phyloP scores from a whole-genome alignment of 2,329 filamentous ascomycete species.

The Hypoxylon sp. region DNA sequence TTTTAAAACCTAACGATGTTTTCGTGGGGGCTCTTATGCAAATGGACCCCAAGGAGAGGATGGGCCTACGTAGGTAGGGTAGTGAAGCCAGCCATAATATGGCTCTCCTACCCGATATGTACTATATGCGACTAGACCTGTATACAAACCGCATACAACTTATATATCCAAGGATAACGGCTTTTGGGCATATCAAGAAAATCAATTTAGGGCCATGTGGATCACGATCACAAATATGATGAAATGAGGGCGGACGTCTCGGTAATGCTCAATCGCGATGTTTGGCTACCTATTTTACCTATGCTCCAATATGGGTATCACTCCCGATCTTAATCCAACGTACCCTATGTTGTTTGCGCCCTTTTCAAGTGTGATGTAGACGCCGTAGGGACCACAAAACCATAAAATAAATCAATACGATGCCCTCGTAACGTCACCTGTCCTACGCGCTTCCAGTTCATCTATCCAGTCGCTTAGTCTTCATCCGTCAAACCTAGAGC shows the following conservation, averaged over 20 bases:
- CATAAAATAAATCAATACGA: background rate
- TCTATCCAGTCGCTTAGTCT: conserved; percentile 40
- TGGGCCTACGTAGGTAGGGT: background rate
- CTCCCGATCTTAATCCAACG: conserved; percentile 14
- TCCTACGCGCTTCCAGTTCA: no score
- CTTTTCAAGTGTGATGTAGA: conserved; percentile 13
- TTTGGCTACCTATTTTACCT: background rate
- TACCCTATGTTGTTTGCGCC: conserved; percentile 6
- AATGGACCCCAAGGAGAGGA: background rate
- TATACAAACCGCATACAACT: conserved; percentile 19
- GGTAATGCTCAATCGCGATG: background rate
- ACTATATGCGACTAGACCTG: conserved; percentile 29
- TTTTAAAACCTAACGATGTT: background rate
- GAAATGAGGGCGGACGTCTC: background rate
- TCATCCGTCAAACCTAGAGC: conserved; percentile 51
- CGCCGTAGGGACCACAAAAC: background rate
- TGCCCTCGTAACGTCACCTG: background rate
- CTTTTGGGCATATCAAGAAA: background rate
- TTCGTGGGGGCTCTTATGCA: background rate
- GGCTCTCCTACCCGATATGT: conserved; percentile 30
- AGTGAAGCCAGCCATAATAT: conserved; percentile 1
- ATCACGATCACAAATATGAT: background rate
- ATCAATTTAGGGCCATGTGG: background rate
- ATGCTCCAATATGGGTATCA: conserved; percentile 23
- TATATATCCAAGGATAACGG: conserved; percentile 4